Base-by-base conservation (phyloP, 2,329 filamentous ascomycete genomes). In the Gaeumannomyces sp. region DNA sequence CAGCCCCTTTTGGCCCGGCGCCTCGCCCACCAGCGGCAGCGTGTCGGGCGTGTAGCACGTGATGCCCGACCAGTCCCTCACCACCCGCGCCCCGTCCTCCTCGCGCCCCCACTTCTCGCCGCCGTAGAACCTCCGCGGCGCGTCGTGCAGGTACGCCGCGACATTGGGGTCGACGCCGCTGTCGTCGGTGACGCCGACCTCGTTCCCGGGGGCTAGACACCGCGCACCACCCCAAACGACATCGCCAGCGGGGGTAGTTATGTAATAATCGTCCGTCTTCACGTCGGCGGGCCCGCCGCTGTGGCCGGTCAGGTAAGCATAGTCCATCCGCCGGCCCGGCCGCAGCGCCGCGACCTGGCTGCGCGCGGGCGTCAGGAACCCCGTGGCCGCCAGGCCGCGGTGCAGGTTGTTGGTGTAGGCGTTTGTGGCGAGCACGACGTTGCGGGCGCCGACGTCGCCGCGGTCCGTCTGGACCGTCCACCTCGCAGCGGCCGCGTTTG, bases 351-450 rank as follows among this genome's bases (percentile, higher is more conserved):
- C 78, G 81, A 85, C 85, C 65, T 82, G 80, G 5, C 75, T 81
- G 3, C 80, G 73, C 2, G 90, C 87, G 0, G 93, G 93, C 2
- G 93, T 85, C 67, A 96, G 89, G 0, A 78, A 66, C 0, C 81
- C 77, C 0, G 79, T 77, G n/a, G 84, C 70, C 58, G 76, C 78
- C 1, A 86, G 73, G 0, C 75, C 77, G 14, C 76, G 75, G 68
- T 78, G 75, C 3, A 85, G 69, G 8, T 72, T 74, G 2, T 78
- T 79, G 11, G 81, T 81, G 71, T 84, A 85, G 19, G 75, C 83
- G 68, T 85, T 85, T 19, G 83, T 85, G 14, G 82, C 82, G 53
- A 85, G 71, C 10, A 85, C 75, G 10, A 85, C 78, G 58, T 75
- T 76, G 16, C 70, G 71, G 0, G 81, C 78, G 11, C 33, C 66